A percentile compares a stretch with the other conserved stretches of the same genome.
These are phyloP conservation scores for Penicillium sp. DNA, from an alignment of 2,329 filamentous ascomycete species.

Conservation along the genomic window DNA sequence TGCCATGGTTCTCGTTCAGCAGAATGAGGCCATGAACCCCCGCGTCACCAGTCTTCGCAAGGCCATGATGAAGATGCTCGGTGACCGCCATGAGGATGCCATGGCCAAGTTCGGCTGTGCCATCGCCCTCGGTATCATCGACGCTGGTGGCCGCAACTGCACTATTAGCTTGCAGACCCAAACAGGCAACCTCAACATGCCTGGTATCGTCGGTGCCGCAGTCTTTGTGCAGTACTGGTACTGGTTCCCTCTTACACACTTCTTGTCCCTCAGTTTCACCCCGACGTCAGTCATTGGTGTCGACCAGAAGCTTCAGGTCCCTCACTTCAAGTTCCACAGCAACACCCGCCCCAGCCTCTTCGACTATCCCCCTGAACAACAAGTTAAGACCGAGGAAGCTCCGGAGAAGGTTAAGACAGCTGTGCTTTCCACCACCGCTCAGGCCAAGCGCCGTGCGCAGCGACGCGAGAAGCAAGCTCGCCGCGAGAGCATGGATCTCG, in stretches of 20 bases:
- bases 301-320: conserved; percentile 89
- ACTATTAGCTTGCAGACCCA: conserved; percentile 97
- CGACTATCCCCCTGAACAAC: conserved; percentile 95
- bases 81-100: conserved; percentile 94
- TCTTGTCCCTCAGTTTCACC: conserved; percentile 93
- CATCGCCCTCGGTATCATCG: conserved; percentile 92
- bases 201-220: conserved; percentile 94
- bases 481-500: conserved; percentile 93
- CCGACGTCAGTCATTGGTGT: conserved; percentile 94
- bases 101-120: conserved; percentile 99
- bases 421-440: conserved; percentile 92
- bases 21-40: conserved; percentile 98
- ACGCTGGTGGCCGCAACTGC: conserved; percentile 96
- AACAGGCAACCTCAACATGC: conserved; percentile 98
- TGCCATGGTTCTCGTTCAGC: conserved; percentile 98
- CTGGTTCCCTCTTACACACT: conserved; percentile 99
- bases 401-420: conserved; percentile 94
- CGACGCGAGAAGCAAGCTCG: conserved; percentile 90
- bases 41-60: conserved; percentile 91
- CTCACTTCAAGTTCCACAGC: conserved; percentile 93
- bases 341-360: conserved; percentile 93
- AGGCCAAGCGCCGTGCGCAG: conserved; percentile 91
- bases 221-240: conserved; percentile 99
- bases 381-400: conserved; percentile 91
- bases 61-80: conserved; percentile 88